Evolutionary conservation across 345 rosid genomes (phyloP).

Genomic region (Pistacia vera): DNA sequence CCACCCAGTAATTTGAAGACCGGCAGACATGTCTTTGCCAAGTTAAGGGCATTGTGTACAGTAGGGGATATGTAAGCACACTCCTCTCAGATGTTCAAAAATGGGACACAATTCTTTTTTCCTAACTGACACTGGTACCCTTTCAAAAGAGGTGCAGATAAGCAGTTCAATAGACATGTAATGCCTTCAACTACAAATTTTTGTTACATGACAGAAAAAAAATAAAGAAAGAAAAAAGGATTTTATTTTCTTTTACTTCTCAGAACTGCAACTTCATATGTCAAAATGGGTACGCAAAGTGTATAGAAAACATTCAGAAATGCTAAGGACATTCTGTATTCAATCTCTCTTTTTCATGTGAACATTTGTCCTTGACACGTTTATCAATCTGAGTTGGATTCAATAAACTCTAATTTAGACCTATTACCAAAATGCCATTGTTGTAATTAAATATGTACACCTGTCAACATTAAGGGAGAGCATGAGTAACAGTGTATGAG

Average conservation of each 20-base stretch:
- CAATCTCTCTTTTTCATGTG: too few relatives aligned
- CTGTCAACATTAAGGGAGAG: too few relatives aligned
- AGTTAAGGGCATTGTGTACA: constrained; percentile 40
- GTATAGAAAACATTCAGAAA: not conserved
- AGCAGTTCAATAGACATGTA: constrained; percentile 3
- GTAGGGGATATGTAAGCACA: not conserved
- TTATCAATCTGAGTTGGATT: too few relatives aligned
- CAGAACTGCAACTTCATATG: not conserved
- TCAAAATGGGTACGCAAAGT: not conserved
- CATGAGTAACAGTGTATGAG: too few relatives aligned
- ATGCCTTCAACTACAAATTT: too few relatives aligned
- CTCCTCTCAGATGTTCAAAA: not conserved
- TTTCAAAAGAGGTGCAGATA: not conserved
- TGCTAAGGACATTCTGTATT: too few relatives aligned
- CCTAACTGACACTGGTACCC: not conserved
- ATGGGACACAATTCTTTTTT: not conserved
- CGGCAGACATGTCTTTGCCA: constrained; percentile 68
- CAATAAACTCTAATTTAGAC: too few relatives aligned
- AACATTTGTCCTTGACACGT: too few relatives aligned
- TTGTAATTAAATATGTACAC: too few relatives aligned
- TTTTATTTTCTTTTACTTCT: not conserved
- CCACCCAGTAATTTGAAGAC: constrained; percentile 79
- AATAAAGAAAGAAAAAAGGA: not conserved
- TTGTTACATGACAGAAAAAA: not conserved
- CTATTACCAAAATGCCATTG: too few relatives aligned